phyloP scores from a whole-genome alignment of 768 basidiomycete genomes.

The Epithele typhae region DNA sequence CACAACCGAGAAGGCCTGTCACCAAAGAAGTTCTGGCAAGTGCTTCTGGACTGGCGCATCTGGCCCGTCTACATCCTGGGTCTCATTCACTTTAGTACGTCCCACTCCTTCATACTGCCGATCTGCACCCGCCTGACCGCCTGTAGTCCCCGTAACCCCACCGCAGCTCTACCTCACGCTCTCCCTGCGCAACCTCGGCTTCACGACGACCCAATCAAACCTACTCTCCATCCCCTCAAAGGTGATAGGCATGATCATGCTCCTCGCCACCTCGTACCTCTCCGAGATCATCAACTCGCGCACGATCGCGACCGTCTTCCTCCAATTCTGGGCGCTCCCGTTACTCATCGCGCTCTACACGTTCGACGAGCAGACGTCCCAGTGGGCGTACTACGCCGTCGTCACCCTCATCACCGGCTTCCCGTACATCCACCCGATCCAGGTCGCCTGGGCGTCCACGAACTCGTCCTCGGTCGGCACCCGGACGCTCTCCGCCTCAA shows the following conservation, averaged over 20 bases:
- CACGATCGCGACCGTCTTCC: conserved; percentile 46
- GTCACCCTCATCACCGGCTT: conserved; percentile 52
- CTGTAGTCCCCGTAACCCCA: conserved; percentile 50
- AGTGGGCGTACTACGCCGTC: conserved; percentile 55
- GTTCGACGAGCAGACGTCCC: conserved; percentile 43
- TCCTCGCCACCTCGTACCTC: conserved; percentile 41
- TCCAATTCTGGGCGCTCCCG: conserved; percentile 61
- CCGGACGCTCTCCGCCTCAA: conserved; percentile 38
- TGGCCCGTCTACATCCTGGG: conserved; percentile 66
- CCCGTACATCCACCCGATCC: conserved; percentile 30
- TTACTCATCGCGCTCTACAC: conserved; percentile 55
- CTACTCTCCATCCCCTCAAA: conserved; percentile 58
- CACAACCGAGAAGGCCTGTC: conserved; percentile 66
- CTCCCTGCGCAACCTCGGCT: conserved; percentile 57
- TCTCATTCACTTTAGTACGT: no score
- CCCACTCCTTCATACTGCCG: no score
- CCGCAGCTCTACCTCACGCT: conserved; percentile 64
- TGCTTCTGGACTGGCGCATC: conserved; percentile 54
- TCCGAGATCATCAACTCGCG: conserved; percentile 56
- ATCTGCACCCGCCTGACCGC: no score
- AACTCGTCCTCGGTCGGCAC: conserved; percentile 60
- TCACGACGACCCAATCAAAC: conserved; percentile 58
- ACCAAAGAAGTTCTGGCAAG: conserved; percentile 42
- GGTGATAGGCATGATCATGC: conserved; percentile 42
- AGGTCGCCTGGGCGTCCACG: conserved; percentile 52